Evolutionary conservation across 768 basidiomycete species (phyloP), one percentile per base, ranked within the genome.

Genomic region (Terana coerulea): DNA sequence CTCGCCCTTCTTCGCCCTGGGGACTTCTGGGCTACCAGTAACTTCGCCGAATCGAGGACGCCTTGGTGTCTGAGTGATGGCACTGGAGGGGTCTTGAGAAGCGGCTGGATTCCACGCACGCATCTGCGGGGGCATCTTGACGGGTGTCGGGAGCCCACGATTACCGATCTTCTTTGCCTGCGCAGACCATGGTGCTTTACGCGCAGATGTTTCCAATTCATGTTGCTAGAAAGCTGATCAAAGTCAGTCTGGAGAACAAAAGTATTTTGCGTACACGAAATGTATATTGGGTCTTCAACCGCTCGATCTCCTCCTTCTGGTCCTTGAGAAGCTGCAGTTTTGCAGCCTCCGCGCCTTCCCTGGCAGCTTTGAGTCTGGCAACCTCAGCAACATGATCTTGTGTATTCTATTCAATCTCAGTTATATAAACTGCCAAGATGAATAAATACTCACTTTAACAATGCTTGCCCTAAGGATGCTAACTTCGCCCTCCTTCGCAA

Each of bases 401-500:
- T 36, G 75, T 69, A 46, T 72, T 75, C 86, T 88, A 51, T 1
- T 41, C 1, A 25, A 35, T 17, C 34, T 22, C 25, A n/a, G n/a
- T n/a, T n/a, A 26, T 37, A 9, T 11, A 45, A 8, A 47, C 35
- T n/a, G n/a, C n/a, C n/a, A n/a, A 12, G 33, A 3, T 11, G 14
- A 17, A 19, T 11, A 5, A 25, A 3, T 2, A 53, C 57, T 45
- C 59, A 85, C 88, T 75, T 84, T 85, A 58, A 87, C 83, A 9
- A 86, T 76, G n/a, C 67, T 76, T 56, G 79, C 80, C 57, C 87
- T 72, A 45, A 91, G 63, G 34, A 84, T 79, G 14, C 74, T 74
- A 5, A 85, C 85, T 69, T 91, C 88, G 5, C 88, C 88, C 26
- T 86, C 81, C 61, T 83, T 88, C 28, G 72, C 67, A 34, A 80